These are phyloP conservation scores for Aspergillus olivimuriae DNA, from an alignment of 495 filamentous ascomycete species.

Conservation along the genomic window DNA sequence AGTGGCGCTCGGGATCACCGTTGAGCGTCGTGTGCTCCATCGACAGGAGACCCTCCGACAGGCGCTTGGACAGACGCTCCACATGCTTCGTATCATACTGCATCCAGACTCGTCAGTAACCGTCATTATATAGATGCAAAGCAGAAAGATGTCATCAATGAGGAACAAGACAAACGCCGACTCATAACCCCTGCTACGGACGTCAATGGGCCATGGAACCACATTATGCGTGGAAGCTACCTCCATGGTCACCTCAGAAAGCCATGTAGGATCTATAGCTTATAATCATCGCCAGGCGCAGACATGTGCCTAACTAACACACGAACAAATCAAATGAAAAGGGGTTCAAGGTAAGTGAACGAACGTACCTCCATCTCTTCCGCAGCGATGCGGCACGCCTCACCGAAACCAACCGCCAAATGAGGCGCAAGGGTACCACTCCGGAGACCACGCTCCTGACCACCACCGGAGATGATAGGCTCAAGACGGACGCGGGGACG, in stretches of 20 bases:
- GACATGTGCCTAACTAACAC: conserved; percentile 8
- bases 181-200: conserved; percentile 49
- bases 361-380: conserved; percentile 79
- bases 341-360: conserved; percentile 4
- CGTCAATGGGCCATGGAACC: conserved; percentile 39
- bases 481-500: conserved; percentile 90
- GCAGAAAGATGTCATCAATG: conserved; percentile 2
- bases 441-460: conserved; percentile 88
- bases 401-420: conserved; percentile 85
- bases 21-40: conserved; percentile 92
- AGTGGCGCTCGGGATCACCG: conserved; percentile 74
- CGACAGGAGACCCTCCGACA: conserved; percentile 71
- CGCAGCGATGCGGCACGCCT: conserved; percentile 85
- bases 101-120: conserved; percentile 25
- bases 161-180: conserved; percentile 2
- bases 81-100: conserved; percentile 91
- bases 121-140: neutral
- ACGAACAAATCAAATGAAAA: conserved; percentile 6
- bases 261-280: conserved; percentile 47
- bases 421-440: conserved; percentile 91
- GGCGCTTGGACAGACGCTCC: conserved; percentile 70
- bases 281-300: conserved; percentile 45
- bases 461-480: conserved; percentile 92
- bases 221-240: conserved; percentile 37
- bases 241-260: conserved; percentile 43